These are phyloP conservation scores for Teunomyces panamensis DNA, from an alignment of 805 yeast species.

Conservation along the genomic window DNA sequence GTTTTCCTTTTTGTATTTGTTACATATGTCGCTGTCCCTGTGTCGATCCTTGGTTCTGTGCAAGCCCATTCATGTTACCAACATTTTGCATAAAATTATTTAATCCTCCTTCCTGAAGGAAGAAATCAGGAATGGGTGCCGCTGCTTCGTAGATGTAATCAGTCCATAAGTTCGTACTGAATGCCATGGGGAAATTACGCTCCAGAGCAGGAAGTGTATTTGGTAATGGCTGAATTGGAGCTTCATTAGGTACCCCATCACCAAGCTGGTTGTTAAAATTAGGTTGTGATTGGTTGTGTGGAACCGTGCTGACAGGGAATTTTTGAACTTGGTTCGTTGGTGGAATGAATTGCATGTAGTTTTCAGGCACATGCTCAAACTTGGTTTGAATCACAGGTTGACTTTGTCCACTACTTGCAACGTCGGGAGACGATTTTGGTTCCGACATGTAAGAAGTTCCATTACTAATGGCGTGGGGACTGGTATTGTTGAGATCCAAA, in stretches of 20 bases:
- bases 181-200: not conserved
- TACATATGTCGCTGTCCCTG: not conserved
- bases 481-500: not conserved
- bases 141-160: not conserved
- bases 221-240: not conserved
- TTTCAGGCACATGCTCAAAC: not conserved
- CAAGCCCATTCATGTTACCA: not conserved
- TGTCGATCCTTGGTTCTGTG: not conserved
- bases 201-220: not conserved
- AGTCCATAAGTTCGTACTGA: not conserved
- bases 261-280: not conserved
- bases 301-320: not conserved
- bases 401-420: not conserved
- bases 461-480: not conserved
- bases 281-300: not conserved
- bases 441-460: not conserved
- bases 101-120: not conserved
- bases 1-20: too few species aligned
- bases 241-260: not conserved
- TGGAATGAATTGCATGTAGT: not conserved
- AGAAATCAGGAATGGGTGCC: not conserved
- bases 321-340: not conserved
- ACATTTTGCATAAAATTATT: not conserved
- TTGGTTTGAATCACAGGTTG: not conserved
- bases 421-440: not conserved